A percentile compares a stretch with the other conserved stretches of the same genome.
phyloP scores from a whole-genome alignment of 2,329 filamentous ascomycete genomes.

The Phialophora verrucosa region DNA sequence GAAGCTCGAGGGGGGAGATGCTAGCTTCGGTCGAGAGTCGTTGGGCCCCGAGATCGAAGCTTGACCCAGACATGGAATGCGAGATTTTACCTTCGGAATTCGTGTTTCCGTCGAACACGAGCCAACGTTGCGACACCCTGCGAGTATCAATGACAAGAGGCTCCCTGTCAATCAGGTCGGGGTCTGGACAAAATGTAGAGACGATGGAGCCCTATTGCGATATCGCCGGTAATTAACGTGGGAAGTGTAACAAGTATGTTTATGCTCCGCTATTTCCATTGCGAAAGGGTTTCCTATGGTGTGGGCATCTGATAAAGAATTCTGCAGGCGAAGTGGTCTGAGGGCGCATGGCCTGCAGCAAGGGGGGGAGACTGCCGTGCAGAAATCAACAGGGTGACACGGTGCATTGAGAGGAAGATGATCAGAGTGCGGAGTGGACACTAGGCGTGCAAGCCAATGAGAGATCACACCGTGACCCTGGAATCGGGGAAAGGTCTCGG shows the following conservation, averaged over 20 bases:
- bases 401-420: neutral
- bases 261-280: neutral
- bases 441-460: neutral
- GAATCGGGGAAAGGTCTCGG: neutral
- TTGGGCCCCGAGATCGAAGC: slow-evolving; percentile 11
- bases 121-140: neutral
- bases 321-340: slow-evolving; percentile 2
- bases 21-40: neutral
- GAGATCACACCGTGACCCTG: neutral
- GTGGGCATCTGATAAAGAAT: neutral
- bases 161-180: neutral
- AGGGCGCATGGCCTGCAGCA: slow-evolving; percentile 4
- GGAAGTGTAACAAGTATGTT: neutral
- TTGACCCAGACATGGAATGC: neutral
- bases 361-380: neutral
- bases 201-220: neutral
- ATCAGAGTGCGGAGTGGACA: slow-evolving; percentile 1
- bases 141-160: neutral
- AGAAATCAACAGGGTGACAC: slow-evolving; percentile 6
- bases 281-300: neutral
- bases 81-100: neutral
- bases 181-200: neutral
- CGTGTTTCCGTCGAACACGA: neutral
- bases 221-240: neutral
- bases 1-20: slow-evolving; percentile 1